These are phyloP conservation scores for Cercophora scortea DNA, from an alignment of 495 filamentous ascomycete genomes.

Conservation along the genomic window DNA sequence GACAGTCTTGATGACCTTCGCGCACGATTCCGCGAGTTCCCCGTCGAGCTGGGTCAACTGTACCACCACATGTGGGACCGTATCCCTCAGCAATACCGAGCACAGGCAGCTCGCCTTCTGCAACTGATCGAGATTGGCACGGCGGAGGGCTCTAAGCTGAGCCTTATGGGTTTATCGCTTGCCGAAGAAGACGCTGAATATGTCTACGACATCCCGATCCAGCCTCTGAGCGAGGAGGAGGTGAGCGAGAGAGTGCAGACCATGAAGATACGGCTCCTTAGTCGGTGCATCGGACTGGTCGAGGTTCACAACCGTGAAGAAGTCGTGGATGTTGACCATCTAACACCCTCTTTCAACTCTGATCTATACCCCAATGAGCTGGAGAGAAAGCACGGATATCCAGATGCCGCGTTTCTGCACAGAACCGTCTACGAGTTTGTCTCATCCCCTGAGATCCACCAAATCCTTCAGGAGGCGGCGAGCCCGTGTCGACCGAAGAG, in stretches of 20 bases:
- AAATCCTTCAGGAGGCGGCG: background rate
- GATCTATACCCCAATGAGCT: background rate
- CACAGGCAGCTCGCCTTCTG: background rate
- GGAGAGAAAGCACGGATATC: background rate
- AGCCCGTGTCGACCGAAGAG: background rate
- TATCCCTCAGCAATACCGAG: background rate
- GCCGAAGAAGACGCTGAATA: background rate
- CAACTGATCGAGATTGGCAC: conserved; percentile 1
- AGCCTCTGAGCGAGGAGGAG: background rate
- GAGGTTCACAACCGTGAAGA: background rate
- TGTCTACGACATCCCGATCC: background rate
- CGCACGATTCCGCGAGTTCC: background rate
- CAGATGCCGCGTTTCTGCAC: background rate
- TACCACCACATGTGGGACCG: conserved; percentile 2
- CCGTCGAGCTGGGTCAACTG: background rate
- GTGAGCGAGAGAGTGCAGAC: background rate
- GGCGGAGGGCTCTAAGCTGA: background rate
- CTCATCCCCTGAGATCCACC: background rate
- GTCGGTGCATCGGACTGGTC: conserved; percentile 1
- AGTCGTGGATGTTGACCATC: background rate
- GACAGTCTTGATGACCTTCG: conserved; percentile 1
- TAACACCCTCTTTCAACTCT: background rate
- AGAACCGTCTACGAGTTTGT: background rate
- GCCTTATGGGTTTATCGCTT: conserved; percentile 1
- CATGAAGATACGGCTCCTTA: background rate